These are phyloP conservation scores for Magnusiomyces suaveolens DNA, from an alignment of 1,139 yeast species.

Conservation along the genomic window DNA sequence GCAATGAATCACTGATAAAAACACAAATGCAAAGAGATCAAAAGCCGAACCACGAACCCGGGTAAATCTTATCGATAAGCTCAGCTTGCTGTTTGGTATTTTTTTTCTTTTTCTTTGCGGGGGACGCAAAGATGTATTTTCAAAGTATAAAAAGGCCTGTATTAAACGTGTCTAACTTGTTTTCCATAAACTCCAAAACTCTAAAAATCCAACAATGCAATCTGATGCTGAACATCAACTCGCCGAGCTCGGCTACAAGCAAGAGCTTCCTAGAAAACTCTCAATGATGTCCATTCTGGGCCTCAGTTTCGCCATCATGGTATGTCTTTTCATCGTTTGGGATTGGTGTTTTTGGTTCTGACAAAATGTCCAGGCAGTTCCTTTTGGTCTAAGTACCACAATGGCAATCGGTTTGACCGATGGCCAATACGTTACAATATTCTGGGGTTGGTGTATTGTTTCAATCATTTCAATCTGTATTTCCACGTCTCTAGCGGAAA, in stretches of 20 bases:
- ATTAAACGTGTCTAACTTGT: not conserved
- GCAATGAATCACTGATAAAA: too few relatives aligned
- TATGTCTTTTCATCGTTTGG: constrained; percentile 3
- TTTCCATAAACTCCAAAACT: too few relatives aligned
- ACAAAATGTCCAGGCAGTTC: constrained; percentile 1
- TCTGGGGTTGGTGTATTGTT: constrained; percentile 22
- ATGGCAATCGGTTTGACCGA: constrained; percentile 21
- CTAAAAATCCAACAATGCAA: too few relatives aligned
- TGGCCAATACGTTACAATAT: constrained; percentile 22
- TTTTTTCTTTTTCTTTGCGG: not conserved
- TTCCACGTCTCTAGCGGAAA: constrained; percentile 23
- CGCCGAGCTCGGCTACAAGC: constrained; percentile 15
- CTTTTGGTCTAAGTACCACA: constrained; percentile 14
- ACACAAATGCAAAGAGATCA: too few relatives aligned
- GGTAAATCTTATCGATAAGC: too few relatives aligned
- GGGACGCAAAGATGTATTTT: not conserved
- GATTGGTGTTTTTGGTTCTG: not conserved
- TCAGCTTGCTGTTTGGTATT: too few relatives aligned
- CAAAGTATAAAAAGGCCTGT: not conserved
- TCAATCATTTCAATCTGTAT: constrained; percentile 21
- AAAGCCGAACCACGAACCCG: too few relatives aligned
- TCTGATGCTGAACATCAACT: constrained; percentile 11
- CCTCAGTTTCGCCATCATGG: constrained; percentile 16
- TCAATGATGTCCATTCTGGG: constrained; percentile 16
- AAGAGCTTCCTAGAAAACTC: constrained; percentile 14